Evolutionary conservation across 2,329 filamentous ascomycete genomes (phyloP), one percentile per base, ranked within the genome.

Genomic region (Periconia macrospinosa): DNA sequence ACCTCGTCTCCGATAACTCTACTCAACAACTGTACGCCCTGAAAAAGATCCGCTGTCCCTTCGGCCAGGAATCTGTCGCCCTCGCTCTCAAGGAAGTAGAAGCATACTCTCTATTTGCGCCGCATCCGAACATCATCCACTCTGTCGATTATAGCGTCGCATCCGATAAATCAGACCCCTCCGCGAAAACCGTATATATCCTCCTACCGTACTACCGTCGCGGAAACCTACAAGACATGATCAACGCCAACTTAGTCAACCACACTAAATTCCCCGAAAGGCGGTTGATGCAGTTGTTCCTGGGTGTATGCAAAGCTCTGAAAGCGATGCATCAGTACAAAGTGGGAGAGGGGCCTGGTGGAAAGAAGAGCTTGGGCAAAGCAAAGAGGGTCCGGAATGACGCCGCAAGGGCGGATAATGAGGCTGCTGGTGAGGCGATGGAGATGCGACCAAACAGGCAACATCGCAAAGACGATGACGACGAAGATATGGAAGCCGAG

Each of bases 31-130:
- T 96, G 45, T 93, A 96, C 75, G 94, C 94, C 17, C 86, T 97
- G 57, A 99, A 99, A 78, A 99, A 99, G 83, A 99, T 99, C 75
- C 88, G 93, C 71, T 99, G 94, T 81, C 93, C 94, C 5, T 97
- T 99, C 70, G 94, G 94, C 62, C 89, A 94, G 75, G 94, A 99
- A 80, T 96, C 91, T 23, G 93, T 99, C 54, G 87, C 91, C 62
- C 91, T 91, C 73, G 94, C 94, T 48, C 88, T 97, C 82, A 93
- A 93, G 75, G 94, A 99, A 79, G 94, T 97, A 57, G 93, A 97
- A 75, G 93, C 94, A 47, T 99, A 99, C 80, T 88, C 88, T 61
- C 85, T 97, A 55, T 99, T 99, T 78, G 80, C 86, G 51, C 86
- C 88, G 62, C 85, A 91, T 58, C 85, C 88, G 10, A 91, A 92